Base-by-base conservation (phyloP, 768 basidiomycete genomes). In the Lyophyllum decastes region DNA sequence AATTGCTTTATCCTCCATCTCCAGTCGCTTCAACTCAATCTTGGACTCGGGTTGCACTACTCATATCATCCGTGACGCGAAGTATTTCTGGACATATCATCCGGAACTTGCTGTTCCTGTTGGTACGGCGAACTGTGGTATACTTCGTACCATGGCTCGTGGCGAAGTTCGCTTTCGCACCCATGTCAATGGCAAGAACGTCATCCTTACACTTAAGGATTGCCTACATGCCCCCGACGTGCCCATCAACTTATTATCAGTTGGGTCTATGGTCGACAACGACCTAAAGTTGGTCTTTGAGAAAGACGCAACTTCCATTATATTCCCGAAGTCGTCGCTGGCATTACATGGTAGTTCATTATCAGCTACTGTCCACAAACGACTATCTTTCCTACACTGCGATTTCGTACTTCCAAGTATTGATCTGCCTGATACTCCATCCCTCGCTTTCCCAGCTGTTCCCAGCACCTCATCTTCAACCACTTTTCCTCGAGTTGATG, bases 151-250 rank as follows among this genome's bases (percentile, higher is more conserved):
- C 0, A 10, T 57, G 0, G 68, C 55, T 4, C 24, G 52, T 0
- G 68, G 70, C 11, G 54, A 61, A 33, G 64, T 69, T 22, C 21
- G 24, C 0, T 49, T 66, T 17, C 9, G 43, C 3, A 33, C 55
- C 0, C 51, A 43, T n/a, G 11, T 47, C 52, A 26, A 47, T 24
- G 60, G 58, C 2, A n/a, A 57, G 11, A 0, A 26, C 11, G 47
- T 63, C 4, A 35, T 55, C 0, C 2, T 70, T 1, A 43, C 19
- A 9, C 50, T 71, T 1, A 25, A 27, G 10, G 59, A 66, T 30
- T 72, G 71, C 45, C 62, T 72, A 0, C 63, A 64, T 58, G 61
- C 66, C 0, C 70, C 68, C 0, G 58, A 62, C 35, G 64, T 62
- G 0, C 64, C 66, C 0, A 59, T 70, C 1, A 67, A 71, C 21